These are phyloP conservation scores for Ceratobasidium sp. DNA, from an alignment of 1,284 basidiomycete genomes.

Conservation along the genomic window DNA sequence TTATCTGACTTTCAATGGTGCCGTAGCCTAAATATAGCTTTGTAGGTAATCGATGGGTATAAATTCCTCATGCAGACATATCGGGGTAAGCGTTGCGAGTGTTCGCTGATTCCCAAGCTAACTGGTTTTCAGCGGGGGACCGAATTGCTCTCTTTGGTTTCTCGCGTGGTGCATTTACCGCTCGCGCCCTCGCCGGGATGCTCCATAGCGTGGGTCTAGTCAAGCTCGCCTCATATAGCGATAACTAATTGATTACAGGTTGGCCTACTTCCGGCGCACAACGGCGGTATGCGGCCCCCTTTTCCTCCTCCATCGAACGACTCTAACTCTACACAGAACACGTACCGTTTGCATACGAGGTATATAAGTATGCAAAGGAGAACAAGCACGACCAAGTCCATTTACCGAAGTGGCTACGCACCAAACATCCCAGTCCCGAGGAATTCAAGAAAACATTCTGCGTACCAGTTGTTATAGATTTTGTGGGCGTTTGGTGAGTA, in stretches of 20 bases:
- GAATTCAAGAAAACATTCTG: background rate
- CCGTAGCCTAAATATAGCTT: background rate
- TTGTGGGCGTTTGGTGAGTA: background rate
- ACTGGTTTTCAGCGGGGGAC: constrained; percentile 24
- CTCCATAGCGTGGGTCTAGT: constrained; percentile 18
- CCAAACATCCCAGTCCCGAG: background rate
- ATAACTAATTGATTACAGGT: background rate
- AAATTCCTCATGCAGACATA: constrained; percentile 40
- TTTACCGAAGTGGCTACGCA: background rate
- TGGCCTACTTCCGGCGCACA: background rate
- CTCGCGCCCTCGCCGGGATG: constrained; percentile 38
- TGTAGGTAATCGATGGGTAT: constrained; percentile 41
- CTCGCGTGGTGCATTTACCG: constrained; percentile 38
- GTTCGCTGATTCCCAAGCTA: no score
- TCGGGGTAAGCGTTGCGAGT: constrained; percentile 7
- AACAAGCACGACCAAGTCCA: background rate
- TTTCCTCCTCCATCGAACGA: background rate
- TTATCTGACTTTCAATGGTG: background rate
- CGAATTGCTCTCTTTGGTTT: constrained; percentile 37
- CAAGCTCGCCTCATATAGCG: background rate
- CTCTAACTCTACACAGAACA: background rate
- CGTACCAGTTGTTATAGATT: background rate
- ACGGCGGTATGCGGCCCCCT: background rate
- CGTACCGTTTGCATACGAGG: background rate
- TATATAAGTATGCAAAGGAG: background rate